Base-by-base conservation (phyloP, 495 filamentous ascomycete genomes). In the Aspergillus sclerotioniger region DNA sequence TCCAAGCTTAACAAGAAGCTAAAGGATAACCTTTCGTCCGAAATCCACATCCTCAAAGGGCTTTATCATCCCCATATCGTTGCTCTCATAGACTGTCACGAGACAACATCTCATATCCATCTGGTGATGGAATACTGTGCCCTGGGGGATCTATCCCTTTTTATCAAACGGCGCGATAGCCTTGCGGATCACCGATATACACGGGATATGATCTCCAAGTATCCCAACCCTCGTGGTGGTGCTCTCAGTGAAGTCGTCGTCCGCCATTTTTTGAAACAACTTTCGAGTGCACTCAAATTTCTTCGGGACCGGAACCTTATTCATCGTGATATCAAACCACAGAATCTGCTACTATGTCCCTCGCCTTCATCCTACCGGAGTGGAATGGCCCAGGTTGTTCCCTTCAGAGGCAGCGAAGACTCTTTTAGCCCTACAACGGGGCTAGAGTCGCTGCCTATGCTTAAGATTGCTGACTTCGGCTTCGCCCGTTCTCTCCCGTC, bases 91-190 rank as follows among this genome's bases (percentile, higher is more conserved):
- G 90, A 96, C 69, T 96, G 91, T 76, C 81, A 90, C 70, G 93
- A 98, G 68, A 86, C 90, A 4, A 74, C 82, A 6, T 85, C 87
- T 17, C 90, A 96, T 57, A 96, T 98, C 71, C 92, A 98, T 74
- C 81, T 98, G 17, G 88, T 98, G 48, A 98, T 98, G 95, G 95
- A 98, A 70, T 98, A 92, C 74, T 98, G 94, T 74, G 90, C 95
- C 65, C 78, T 98, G 32, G 92, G 94, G 28, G 94, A 98, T 66
- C 71, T 98, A 53, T 94, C 93, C 8, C 74, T 90, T 10, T 97
- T 98, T 72, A 96, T 98, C 76, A 96, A 92, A 78, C 92, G 91
- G 69, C 84, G 94, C 49, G 88, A 93, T 46, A 88, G 82, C 47
- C 80, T 96, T 8, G 81, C 75, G 20, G 83, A 84, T 10, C 87